phyloP scores from a whole-genome alignment of 192 early-diverging fungal genomes.

The Coemansia sp. region DNA sequence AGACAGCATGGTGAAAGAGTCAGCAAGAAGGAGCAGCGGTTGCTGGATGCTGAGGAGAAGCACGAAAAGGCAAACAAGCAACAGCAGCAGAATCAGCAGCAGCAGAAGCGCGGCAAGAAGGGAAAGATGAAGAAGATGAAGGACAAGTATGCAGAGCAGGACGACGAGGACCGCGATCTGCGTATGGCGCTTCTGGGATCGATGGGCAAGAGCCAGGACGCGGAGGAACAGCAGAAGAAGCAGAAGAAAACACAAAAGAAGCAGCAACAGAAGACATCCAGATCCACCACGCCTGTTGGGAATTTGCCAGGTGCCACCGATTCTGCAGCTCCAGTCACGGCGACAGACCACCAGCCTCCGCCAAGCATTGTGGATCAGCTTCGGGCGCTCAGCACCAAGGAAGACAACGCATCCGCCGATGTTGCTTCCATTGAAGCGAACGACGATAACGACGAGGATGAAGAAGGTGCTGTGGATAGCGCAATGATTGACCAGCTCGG shows the following conservation, averaged over 20 bases:
- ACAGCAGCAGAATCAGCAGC: conserved; percentile 37
- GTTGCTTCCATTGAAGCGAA: neutral
- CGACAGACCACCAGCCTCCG: conserved; percentile 1
- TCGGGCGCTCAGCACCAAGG: conserved; percentile 11
- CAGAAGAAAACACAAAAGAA: no score
- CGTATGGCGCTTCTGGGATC: conserved; percentile 80
- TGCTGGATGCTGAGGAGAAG: conserved; percentile 38
- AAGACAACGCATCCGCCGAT: neutral
- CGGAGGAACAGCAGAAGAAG: conserved; percentile 11
- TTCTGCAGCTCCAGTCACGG: neutral
- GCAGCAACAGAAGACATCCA: neutral
- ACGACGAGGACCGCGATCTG: conserved; percentile 86
- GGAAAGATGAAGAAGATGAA: conserved; percentile 90
- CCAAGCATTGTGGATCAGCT: conserved; percentile 34
- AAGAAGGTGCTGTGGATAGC: conserved; percentile 42
- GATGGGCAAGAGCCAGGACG: conserved; percentile 51
- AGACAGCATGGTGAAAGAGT: conserved; percentile 10
- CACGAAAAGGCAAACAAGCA: conserved; percentile 23
- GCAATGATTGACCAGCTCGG: conserved; percentile 54
- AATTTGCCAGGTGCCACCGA: neutral
- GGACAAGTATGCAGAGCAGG: conserved; percentile 88
- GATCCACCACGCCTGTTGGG: neutral
- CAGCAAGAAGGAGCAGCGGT: conserved; percentile 46
- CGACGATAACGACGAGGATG: conserved; percentile 16
- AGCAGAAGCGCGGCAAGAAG: conserved; percentile 76